Conservation (phyloP, 2,329 filamentous ascomycete species). For the Graphilbum ipis-grandicollis region DNA sequence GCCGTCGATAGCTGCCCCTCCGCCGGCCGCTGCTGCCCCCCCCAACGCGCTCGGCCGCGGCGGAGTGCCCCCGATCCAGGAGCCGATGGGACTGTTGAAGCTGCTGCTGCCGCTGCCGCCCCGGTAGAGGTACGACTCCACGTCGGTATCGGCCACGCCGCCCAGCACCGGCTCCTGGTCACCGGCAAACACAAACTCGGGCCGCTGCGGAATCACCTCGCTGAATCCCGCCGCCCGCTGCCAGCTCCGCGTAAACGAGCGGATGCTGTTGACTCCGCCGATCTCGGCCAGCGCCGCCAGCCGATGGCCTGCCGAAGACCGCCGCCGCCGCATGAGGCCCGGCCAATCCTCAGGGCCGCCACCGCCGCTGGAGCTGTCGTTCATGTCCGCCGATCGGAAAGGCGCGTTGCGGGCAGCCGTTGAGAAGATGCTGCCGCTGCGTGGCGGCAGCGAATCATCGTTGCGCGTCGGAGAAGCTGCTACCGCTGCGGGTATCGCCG, state of each 20-base stretch:
- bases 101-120: not conserved
- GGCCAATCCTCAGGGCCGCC: constrained; percentile 4
- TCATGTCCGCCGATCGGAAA: no score
- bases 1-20: no score
- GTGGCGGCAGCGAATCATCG: not conserved
- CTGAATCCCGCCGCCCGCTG: constrained; percentile 77
- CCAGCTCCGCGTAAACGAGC: constrained; percentile 86
- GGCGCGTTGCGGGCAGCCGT: no score
- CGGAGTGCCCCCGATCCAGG: no score
- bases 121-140: no score
- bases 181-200: constrained; percentile 51
- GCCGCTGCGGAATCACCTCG: constrained; percentile 68
- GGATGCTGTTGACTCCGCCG: constrained; percentile 83
- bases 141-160: constrained; percentile 12
- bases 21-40: no score
- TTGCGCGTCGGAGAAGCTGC: no score
- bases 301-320: constrained; percentile 33
- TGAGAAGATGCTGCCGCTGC: not conserved
- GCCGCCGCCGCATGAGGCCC: constrained; percentile 2
- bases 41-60: no score
- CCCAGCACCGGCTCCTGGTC: constrained; percentile 29
- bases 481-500: no score
- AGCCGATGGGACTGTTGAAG: no score
- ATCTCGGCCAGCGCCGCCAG: constrained; percentile 47
- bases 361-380: no score